A percentile compares a stretch with the other conserved stretches of the same genome.
Conservation (phyloP, 1,284 basidiomycete genomes). For the Agroathelia rolfsii region DNA sequence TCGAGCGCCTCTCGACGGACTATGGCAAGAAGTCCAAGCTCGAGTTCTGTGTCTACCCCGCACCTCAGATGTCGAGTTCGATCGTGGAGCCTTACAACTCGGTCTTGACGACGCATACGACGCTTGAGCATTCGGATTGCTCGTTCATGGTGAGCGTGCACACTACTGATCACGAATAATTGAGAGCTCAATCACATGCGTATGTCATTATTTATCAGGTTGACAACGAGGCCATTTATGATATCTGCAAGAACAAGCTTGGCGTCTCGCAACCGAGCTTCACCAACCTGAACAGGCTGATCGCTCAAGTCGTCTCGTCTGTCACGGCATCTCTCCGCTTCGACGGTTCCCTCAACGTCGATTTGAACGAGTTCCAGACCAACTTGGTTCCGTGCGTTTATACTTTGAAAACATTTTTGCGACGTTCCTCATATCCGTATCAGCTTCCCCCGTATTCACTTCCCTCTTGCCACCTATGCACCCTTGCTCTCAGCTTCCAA, state of each 20-base stretch:
- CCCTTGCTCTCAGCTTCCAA: constrained; percentile 86
- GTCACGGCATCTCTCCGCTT: constrained; percentile 97
- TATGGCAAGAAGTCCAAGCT: constrained; percentile 99
- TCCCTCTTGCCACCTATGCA: constrained; percentile 94
- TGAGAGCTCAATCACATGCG: constrained; percentile 1
- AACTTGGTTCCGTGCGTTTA: constrained; percentile 83
- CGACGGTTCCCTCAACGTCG: constrained; percentile 96
- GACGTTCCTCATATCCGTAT: constrained; percentile 8
- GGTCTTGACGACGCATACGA: constrained; percentile 97
- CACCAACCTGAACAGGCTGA: constrained; percentile 92
- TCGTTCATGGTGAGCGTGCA: constrained; percentile 79
- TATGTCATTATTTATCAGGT: constrained; percentile 60
- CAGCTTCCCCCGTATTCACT: constrained; percentile 95
- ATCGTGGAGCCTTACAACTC: constrained; percentile 99
- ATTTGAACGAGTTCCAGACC: constrained; percentile 98
- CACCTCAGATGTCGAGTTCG: constrained; percentile 88
- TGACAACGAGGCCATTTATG: constrained; percentile 97
- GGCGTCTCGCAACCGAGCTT: constrained; percentile 84
- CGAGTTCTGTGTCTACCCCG: constrained; percentile 97
- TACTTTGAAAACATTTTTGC: constrained; percentile 5
- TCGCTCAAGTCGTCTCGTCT: constrained; percentile 97
- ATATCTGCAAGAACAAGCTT: constrained; percentile 96
- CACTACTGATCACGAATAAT: constrained; percentile 1
- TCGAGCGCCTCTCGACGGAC: constrained; percentile 93
- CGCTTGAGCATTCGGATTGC: constrained; percentile 98